Evolutionary conservation across 2,329 filamentous ascomycete genomes (phyloP).

Genomic region (Colletotrichum cordylinicola): DNA sequence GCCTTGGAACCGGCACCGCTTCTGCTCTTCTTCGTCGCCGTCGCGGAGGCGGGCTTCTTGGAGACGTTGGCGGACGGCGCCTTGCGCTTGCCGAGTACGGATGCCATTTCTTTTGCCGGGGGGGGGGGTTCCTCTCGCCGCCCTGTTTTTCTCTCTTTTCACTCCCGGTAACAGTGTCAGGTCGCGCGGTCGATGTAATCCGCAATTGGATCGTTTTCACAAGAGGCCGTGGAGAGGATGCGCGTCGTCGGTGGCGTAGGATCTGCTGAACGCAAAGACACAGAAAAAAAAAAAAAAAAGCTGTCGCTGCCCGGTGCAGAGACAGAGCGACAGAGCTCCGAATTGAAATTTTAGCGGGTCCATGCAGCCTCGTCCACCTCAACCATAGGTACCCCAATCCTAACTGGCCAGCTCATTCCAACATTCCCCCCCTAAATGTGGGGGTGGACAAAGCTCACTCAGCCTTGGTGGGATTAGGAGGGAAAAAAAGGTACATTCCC

Average conservation of each 20-base stretch:
- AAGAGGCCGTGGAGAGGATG: neutral
- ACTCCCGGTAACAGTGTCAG: neutral
- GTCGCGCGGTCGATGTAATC: neutral
- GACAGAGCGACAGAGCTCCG: neutral
- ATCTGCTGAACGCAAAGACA: neutral
- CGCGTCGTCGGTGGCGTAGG: neutral
- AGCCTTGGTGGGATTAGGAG: neutral
- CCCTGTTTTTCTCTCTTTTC: neutral
- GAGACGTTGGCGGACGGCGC: neutral
- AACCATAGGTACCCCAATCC: neutral
- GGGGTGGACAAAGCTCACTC: neutral
- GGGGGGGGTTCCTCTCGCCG: no score
- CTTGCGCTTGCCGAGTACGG: constrained; percentile 24
- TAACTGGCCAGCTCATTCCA: neutral
- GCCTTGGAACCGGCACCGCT: neutral
- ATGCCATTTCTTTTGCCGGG: constrained; percentile 4
- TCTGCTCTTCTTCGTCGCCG: neutral
- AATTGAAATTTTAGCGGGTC: constrained; percentile 1
- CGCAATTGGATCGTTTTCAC: neutral
- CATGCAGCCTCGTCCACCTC: neutral
- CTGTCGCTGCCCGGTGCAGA: neutral
- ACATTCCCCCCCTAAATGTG: neutral
- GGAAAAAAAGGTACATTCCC: neutral
- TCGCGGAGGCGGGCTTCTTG: neutral
- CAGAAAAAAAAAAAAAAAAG: neutral